A percentile compares a stretch with the other conserved stretches of the same genome.
Conservation (phyloP, 208 protist species). For the Herpetomonas muscarum region DNA sequence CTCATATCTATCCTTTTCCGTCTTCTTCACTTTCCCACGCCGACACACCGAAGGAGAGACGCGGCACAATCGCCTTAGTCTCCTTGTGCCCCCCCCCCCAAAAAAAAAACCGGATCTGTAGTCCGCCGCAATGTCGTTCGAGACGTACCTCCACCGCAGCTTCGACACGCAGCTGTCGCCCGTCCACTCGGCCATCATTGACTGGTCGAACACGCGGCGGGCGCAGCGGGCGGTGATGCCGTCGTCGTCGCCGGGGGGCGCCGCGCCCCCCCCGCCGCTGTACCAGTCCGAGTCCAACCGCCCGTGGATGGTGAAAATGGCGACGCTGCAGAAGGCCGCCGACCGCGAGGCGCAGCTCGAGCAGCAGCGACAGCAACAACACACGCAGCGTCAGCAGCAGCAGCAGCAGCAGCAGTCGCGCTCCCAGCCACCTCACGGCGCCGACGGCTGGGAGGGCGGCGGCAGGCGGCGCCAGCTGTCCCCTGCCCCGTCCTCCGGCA, state of each 20-base stretch:
- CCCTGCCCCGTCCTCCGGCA: not conserved
- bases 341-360: not conserved
- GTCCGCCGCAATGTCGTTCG: slow-evolving; percentile 27
- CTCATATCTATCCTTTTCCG: no score
- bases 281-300: no score
- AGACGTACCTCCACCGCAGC: slow-evolving; percentile 62
- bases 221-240: slow-evolving; percentile 21
- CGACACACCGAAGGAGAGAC: no score
- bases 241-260: not conserved
- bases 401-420: not conserved
- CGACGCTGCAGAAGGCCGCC: not conserved
- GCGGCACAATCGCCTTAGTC: not conserved
- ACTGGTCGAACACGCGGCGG: slow-evolving; percentile 41
- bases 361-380: not conserved
- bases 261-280: not conserved
- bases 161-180: slow-evolving; percentile 77
- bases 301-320: no score
- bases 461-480: not conserved
- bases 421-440: not conserved
- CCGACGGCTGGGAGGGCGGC: not conserved
- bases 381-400: not conserved
- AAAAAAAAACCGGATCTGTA: not conserved
- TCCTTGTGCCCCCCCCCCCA: slow-evolving; percentile 10
- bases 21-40: no score
- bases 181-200: slow-evolving; percentile 46